Evolutionary conservation across 2,329 filamentous ascomycete genomes (phyloP), one percentile per base, ranked within the genome.

Genomic region (Orbilia ellipsospora): DNA sequence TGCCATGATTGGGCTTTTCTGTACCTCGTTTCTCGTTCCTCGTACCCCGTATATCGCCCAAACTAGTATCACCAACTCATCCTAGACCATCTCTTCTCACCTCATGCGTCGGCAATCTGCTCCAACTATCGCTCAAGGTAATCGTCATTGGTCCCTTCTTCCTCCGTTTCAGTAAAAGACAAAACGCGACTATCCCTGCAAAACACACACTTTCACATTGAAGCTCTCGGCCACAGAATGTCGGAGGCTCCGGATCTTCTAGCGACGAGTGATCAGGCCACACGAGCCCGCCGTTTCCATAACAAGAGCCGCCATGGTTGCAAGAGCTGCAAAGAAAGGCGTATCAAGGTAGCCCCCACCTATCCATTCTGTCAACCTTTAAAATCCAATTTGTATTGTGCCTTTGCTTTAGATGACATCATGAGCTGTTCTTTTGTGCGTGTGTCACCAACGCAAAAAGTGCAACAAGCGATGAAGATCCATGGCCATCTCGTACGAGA

Each of bases 221-320:
- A n/a, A n/a, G n/a, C n/a, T n/a, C n/a, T n/a, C n/a, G n/a, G n/a
- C n/a, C n/a, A n/a, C n/a, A 69, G 36, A 16, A 69, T 69, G 65
- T 44, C 40, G 26, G 56, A 36, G 31, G 31, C 31, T 7, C 23
- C 48, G 31, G 50, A 31, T 23, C 44, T 44, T 50, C 57, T 50
- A 23, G 57, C 66, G n/a, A 56, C 28, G 20, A 70, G 45, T 23
- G 56, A 50, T 50, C 36, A 36, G 36, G 45, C 36, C 18, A 26
- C 50, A 18, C 56, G 63, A 42, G 63, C 70, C 4, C 70, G 70
- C 18, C 70, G 70, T 10, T 74, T 74, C 57, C 70, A 74, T 23
- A 74, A 74, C 40, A 74, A 74, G 63, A 74, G 70, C 59, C 70
- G 70, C 51, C 36, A 42, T 15, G 70, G 70, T 31, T 74, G 70